Evolutionary conservation across 2,329 filamentous ascomycete species (phyloP).

Genomic region (Aspergillus sp.): DNA sequence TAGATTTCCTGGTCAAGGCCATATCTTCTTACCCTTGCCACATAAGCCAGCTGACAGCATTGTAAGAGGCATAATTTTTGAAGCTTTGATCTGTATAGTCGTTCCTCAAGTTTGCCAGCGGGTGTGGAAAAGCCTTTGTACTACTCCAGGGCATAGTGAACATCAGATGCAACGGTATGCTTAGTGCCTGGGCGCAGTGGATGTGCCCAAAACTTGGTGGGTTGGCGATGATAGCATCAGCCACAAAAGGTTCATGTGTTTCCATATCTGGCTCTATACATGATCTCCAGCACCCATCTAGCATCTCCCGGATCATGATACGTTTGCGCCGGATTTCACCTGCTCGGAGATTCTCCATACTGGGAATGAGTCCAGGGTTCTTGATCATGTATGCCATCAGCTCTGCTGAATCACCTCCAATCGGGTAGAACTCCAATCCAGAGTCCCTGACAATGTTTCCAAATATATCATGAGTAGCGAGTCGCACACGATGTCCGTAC

Average conservation of each 20-base stretch:
- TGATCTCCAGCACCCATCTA: constrained; percentile 35
- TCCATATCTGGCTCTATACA: constrained; percentile 29
- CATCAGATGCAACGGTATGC: constrained; percentile 47
- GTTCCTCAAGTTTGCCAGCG: constrained; percentile 42
- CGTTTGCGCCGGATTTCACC: constrained; percentile 28
- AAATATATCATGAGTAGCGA: constrained; percentile 52
- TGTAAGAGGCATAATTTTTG: constrained; percentile 43
- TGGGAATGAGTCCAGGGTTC: constrained; percentile 39
- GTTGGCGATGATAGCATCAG: constrained; percentile 50
- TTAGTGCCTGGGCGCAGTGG: constrained; percentile 46
- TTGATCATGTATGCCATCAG: constrained; percentile 49
- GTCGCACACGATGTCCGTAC: constrained; percentile 49
- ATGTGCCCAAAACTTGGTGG: constrained; percentile 49
- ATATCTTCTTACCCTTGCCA: constrained; percentile 42
- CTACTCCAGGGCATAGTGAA: constrained; percentile 49
- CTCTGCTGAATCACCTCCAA: constrained; percentile 50
- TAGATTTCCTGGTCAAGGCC: neutral
- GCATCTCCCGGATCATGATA: constrained; percentile 30
- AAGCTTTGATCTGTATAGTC: constrained; percentile 25
- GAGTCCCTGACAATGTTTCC: constrained; percentile 47
- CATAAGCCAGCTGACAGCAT: constrained; percentile 43
- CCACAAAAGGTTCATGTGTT: constrained; percentile 40
- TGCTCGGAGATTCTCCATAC: constrained; percentile 30
- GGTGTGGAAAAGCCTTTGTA: constrained; percentile 43
- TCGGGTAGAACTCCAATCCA: constrained; percentile 51